Percentiles rank a stretch among this genome's conserved stretches.
Conservation (phyloP, 2,329 filamentous ascomycete genomes). For the Didymellaceae sp. region DNA sequence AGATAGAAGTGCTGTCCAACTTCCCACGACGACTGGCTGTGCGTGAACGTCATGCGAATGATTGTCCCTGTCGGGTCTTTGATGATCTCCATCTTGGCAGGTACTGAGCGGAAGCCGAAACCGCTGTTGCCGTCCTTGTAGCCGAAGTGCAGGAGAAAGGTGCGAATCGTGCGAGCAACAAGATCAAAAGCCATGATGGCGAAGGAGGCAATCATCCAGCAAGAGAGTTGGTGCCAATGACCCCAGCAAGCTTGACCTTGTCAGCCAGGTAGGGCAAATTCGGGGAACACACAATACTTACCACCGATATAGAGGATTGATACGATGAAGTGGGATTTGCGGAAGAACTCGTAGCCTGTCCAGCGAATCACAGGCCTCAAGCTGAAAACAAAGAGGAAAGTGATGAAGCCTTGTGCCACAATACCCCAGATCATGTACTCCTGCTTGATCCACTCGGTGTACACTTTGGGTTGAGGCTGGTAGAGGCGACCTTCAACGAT, state of each 20-base stretch:
- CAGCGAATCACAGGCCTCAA: conserved; percentile 63
- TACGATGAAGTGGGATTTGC: conserved; percentile 73
- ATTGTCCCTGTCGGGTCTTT: conserved; percentile 57
- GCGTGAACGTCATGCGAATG: conserved; percentile 68
- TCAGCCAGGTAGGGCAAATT: not conserved
- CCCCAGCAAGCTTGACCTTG: conserved; percentile 65
- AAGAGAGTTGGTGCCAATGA: conserved; percentile 71
- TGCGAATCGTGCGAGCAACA: conserved; percentile 62
- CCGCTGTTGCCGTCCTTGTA: conserved; percentile 52
- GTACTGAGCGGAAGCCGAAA: conserved; percentile 62
- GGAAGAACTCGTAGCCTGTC: conserved; percentile 78
- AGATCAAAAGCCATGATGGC: conserved; percentile 70
- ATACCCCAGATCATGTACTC: conserved; percentile 75
- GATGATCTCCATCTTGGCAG: conserved; percentile 61
- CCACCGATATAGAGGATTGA: conserved; percentile 72
- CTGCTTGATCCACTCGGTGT: conserved; percentile 63
- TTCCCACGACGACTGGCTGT: conserved; percentile 66
- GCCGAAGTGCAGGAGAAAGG: conserved; percentile 65
- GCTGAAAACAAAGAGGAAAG: conserved; percentile 66
- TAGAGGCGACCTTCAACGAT: conserved; percentile 70
- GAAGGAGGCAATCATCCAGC: conserved; percentile 72
- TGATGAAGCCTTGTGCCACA: conserved; percentile 68
- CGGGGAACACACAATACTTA: not conserved
- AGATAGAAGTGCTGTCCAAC: conserved; percentile 75
- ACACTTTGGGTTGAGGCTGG: conserved; percentile 70